phyloP scores from a whole-genome alignment of 805 yeast species.

The Grigorovia yakushimaensis region DNA sequence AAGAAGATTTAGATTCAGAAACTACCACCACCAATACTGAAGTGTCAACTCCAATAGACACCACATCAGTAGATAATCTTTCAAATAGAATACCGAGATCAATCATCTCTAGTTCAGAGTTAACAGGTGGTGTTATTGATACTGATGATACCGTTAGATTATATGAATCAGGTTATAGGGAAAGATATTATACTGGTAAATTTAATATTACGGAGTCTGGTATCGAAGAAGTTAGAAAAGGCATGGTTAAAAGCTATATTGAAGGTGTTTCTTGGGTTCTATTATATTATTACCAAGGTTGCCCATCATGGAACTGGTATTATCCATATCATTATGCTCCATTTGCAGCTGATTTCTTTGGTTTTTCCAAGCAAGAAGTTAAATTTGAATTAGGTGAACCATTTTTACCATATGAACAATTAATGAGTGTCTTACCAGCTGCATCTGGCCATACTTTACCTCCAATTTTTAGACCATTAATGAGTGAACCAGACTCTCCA shows the following conservation, averaged over 20 bases:
- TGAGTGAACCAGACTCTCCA: constrained; percentile 71
- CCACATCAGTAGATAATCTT: neutral
- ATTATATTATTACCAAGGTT: constrained; percentile 89
- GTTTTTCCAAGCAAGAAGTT: constrained; percentile 41
- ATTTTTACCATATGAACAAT: constrained; percentile 82
- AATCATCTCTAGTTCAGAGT: constrained; percentile 19
- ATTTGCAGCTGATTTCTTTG: constrained; percentile 78
- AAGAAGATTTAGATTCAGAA: constrained; percentile 13
- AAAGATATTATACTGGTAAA: constrained; percentile 70
- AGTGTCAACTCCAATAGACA: constrained; percentile 1
- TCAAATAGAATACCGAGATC: constrained; percentile 4
- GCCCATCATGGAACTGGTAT: constrained; percentile 98
- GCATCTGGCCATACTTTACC: constrained; percentile 86
- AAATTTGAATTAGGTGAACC: constrained; percentile 64
- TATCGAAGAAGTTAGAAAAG: constrained; percentile 42
- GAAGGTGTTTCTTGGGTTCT: constrained; percentile 98
- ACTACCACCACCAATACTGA: neutral
- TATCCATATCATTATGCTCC: constrained; percentile 98
- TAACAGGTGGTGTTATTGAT: constrained; percentile 30
- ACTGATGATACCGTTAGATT: constrained; percentile 50
- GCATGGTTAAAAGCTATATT: constrained; percentile 62
- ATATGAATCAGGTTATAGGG: constrained; percentile 81
- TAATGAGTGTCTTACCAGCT: constrained; percentile 92
- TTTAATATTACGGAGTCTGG: constrained; percentile 50
- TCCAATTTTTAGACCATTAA: constrained; percentile 64